Base-by-base conservation (phyloP, 2,329 filamentous ascomycete genomes). In the Ascochyta rabiei region DNA sequence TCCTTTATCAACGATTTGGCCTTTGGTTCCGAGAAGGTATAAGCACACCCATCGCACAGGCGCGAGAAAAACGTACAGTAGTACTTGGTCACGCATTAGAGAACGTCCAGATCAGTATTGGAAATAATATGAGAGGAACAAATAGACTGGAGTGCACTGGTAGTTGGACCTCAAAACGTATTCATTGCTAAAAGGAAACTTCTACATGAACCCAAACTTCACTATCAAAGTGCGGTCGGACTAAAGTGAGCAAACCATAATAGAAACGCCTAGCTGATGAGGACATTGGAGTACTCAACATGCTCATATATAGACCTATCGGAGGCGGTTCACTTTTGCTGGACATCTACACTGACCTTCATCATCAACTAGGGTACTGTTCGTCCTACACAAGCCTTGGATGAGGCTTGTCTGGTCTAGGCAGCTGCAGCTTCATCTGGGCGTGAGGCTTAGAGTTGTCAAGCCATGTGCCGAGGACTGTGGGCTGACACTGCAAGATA, bases 371-470 rank as follows among this genome's bases (percentile, higher is more conserved):
- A 35, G 41, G 30, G 33, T 46, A 30, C 41, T 10, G 39, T 33
- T 53, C 34, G 51, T 53, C 42, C 42, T 56, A 51, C 42, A 60
- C 59, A 64, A 67, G 63, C 47, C 41, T 46, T 43, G 42, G 9
- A 38, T 44, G 62, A 57, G 62, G 62, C 63, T 67, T 59, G 53
- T 56, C 62, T 57, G 62, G 57, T 62, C 61, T 67, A 57, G 65
- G 60, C 58, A 66, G 61, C 56, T 60, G 47, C 59, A 35, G 30
- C 53, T 52, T 37, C 55, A 53, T 44, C 50, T 59, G 53, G 53
- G 65, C 63, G 59, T 53, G 42, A 60, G 62, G 59, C 64, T 51
- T 57, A 58, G 35, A 39, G 46, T 61, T 59, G 65, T 43, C 60
- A 62, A 61, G 62, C 57, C 61, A 61, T 50, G 33, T 39, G 51